Evolutionary conservation across 352 stramenopile genomes (phyloP), one percentile per base, ranked within the genome.

Genomic region (Phytophthora citrophthora): DNA sequence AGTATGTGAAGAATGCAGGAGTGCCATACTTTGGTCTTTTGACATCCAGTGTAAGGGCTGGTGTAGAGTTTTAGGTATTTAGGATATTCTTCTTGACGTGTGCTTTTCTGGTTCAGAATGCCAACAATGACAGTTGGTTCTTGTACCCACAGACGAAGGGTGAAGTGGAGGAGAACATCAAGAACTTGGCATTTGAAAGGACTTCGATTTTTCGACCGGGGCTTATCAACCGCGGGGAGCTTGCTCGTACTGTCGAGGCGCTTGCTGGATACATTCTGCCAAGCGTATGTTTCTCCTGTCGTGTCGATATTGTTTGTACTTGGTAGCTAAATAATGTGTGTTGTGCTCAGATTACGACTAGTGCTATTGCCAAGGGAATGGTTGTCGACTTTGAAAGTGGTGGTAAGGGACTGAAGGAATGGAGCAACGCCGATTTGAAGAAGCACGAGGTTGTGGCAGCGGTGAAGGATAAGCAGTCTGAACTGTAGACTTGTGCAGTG

Each of bases 101-200:
- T 43, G n/a, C 29, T 13, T 40, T 20, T 40, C 52, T 61, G 52
- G 41, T 29, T 24, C 41, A 88, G 76, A 70, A 72, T 49, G 72
- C 78, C 3, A 77, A 85, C 74, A 88, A 87, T 59, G 74, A 77
- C 62, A 89, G 79, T 65, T 93, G 84, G 81, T 88, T 91, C 57
- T 59, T 91, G 43, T 93, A 91, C 53, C 76, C 78, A 7, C 65
- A 87, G 59, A 91, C 81, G 5, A 93, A 93, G 69, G 84, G 77
- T 10, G 74, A 91, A 48, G 78, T 71, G 8, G 81, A 91, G 61
- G 78, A 85, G 15, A 84, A 72, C 49, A 70, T 93, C 52, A 79
- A 75, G 54, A 54, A 47, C 5, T 47, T 91, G 15, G 40, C 34
- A 12, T 91, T 91, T 55, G 51, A 68, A n/a, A 72, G 81, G 7